Percentiles rank a stretch among this genome's conserved stretches.
Conservation (phyloP, 2,329 filamentous ascomycete species). For the Drechslera avenae region DNA sequence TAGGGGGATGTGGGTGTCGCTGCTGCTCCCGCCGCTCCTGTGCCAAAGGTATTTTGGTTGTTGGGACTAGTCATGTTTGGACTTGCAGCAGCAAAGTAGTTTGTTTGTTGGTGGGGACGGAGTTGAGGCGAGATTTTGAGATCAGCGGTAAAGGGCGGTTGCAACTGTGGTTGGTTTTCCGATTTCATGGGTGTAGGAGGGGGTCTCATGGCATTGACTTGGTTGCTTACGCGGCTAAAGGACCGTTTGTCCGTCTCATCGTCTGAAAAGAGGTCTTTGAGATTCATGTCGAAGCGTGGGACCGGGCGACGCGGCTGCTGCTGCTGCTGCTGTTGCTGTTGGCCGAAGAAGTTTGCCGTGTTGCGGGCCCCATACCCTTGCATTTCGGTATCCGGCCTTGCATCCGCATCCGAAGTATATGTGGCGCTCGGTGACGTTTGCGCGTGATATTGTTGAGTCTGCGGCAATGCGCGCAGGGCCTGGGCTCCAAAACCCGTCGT, state of each 20-base stretch:
- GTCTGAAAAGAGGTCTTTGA: constrained; percentile 47
- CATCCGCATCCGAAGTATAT: constrained; percentile 36
- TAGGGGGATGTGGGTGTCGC: constrained; percentile 29
- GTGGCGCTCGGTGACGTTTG: constrained; percentile 32
- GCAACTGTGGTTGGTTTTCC: constrained; percentile 23
- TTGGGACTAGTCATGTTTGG: constrained; percentile 24
- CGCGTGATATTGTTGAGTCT: constrained; percentile 21
- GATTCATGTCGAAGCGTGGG: constrained; percentile 61
- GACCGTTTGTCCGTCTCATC: constrained; percentile 49
- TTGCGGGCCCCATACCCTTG: constrained; percentile 28
- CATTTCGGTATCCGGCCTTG: constrained; percentile 45
- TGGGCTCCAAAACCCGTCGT: constrained; percentile 76
- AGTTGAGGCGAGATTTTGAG: constrained; percentile 45
- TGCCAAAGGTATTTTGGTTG: constrained; percentile 20
- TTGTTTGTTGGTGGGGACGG: constrained; percentile 26
- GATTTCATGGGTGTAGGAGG: constrained; percentile 37
- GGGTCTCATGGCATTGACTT: constrained; percentile 41
- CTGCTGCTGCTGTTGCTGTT: constrained; percentile 16
- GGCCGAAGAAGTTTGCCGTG: constrained; percentile 23
- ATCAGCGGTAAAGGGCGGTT: constrained; percentile 31
- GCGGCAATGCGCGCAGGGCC: constrained; percentile 34
- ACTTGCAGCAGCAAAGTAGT: constrained; percentile 10
- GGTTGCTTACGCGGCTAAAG: constrained; percentile 45
- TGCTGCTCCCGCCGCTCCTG: not conserved
- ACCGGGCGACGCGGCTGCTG: constrained; percentile 48